phyloP scores from a whole-genome alignment of 2,329 filamentous ascomycete species.

The Aspergillus neotritici region DNA sequence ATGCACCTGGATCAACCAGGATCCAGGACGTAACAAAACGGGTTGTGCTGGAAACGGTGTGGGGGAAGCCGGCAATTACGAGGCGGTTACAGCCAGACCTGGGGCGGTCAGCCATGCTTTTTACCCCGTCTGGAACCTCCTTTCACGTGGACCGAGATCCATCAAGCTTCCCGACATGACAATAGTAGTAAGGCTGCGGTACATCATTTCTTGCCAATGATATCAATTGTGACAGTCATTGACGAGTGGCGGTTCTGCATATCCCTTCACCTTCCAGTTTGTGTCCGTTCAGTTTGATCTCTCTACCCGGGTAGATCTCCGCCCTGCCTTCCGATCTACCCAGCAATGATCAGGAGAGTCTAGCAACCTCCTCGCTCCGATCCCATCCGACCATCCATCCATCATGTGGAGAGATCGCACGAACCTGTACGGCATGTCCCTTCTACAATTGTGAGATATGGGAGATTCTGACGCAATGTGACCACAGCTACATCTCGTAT shows the following conservation, averaged over 20 bases:
- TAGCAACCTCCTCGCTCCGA: slow-evolving; percentile 12
- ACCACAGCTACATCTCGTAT: slow-evolving; percentile 87
- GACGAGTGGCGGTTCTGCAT: too few relatives aligned
- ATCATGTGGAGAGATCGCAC: slow-evolving; percentile 99
- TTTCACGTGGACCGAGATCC: slow-evolving; percentile 15
- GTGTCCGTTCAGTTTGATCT: too few relatives aligned
- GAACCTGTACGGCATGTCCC: slow-evolving; percentile 66
- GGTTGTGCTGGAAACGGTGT: not conserved
- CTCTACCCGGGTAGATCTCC: too few relatives aligned
- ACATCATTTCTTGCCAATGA: too few relatives aligned
- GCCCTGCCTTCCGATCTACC: too few relatives aligned
- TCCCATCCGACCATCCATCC: slow-evolving; percentile 35
- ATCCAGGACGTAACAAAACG: not conserved
- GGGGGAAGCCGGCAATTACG: slow-evolving; percentile 6
- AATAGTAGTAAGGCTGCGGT: too few relatives aligned
- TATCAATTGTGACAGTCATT: too few relatives aligned
- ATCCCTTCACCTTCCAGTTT: too few relatives aligned
- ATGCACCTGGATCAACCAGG: too few relatives aligned
- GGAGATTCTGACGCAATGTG: not conserved
- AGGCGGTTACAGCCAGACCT: slow-evolving; percentile 1
- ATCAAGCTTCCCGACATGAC: too few relatives aligned
- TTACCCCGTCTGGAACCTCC: slow-evolving; percentile 12
- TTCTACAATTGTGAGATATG: slow-evolving; percentile 1
- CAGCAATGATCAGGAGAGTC: slow-evolving; percentile 6
- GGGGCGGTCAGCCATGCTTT: too few relatives aligned